A percentile compares a stretch with the other conserved stretches of the same genome.
Evolutionary conservation across 495 filamentous ascomycete species (phyloP).

Genomic region (Echria macrotheca): DNA sequence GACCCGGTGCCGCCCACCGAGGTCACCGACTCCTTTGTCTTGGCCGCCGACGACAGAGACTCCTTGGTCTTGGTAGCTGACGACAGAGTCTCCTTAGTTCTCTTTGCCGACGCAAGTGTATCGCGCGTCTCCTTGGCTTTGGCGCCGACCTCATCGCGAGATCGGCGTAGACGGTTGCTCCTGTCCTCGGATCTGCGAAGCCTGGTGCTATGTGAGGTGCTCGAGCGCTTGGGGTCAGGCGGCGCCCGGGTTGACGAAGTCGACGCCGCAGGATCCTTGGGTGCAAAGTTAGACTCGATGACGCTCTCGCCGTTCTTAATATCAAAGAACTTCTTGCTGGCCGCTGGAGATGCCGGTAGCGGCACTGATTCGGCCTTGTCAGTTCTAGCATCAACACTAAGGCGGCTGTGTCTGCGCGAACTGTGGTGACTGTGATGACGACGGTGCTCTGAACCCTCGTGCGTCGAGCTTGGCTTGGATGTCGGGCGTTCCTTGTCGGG

Average conservation of each 20-base stretch:
- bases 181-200: conserved; percentile 20
- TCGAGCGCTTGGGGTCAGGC: conserved; percentile 34
- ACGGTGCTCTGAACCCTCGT: conserved; percentile 13
- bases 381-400: conserved; percentile 27
- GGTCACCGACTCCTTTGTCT: conserved; percentile 18
- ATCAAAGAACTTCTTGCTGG: conserved; percentile 38
- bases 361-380: conserved; percentile 9
- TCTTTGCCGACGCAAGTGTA: conserved; percentile 5
- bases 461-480: conserved; percentile 6
- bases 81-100: conserved; percentile 7
- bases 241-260: conserved; percentile 16
- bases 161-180: conserved; percentile 8
- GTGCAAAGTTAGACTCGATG: conserved; percentile 25
- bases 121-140: conserved; percentile 13
- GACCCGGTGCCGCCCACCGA: conserved; percentile 13
- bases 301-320: conserved; percentile 32
- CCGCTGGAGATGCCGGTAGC: conserved; percentile 20
- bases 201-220: conserved; percentile 24
- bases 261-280: conserved; percentile 20
- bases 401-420: conserved; percentile 33
- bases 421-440: conserved; percentile 17
- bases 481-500: conserved; percentile 14
- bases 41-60: conserved; percentile 7
- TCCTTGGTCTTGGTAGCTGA: conserved; percentile 11
- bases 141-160: conserved; percentile 15